Evolutionary conservation across 768 basidiomycete species (phyloP), one percentile per base, ranked within the genome.

Genomic region (Pulveroboletus sp.): DNA sequence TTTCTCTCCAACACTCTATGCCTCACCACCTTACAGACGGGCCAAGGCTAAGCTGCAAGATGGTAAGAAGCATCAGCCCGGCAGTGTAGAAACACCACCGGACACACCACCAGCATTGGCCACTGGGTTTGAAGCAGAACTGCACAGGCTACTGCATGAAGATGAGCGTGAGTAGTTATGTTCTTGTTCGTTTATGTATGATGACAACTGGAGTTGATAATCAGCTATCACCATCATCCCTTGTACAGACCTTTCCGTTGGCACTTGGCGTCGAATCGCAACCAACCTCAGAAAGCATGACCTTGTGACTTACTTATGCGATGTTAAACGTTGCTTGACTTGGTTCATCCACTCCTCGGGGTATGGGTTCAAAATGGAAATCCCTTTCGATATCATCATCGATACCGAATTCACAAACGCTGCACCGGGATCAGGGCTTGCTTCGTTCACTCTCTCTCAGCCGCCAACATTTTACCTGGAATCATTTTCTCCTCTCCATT

Each of bases 311-410:
- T 92, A 90, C 65, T 72, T 86, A 12, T 90, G 79, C 63, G 84
- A 90, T 20, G 52, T 64, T 35, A 85, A 79, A 56, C 80, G 76
- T 35, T 82, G 77, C 59, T 69, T 92, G 24, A 79, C 79, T 5
- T 92, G 90, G 90, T 92, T 84, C 65, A 84, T 92, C 47, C 79
- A 82, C 35, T 85, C 85, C 6, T 74, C 70, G 1, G 87, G 85
- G 19, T 77, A 77, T 53, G 80, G 85, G 17, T 91, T 90, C 75
- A 91, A 91, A 67, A 92, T 92, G 85, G 86, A 88, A 52, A 75
- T 91, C 16, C 80, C 87, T 5, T 89, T 86, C 67, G 73, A 80
- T 47, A 75, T 67, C 50, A 82, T 91, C 52, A 55, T 74, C 17
- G 72, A 81, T 25, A 76, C 81, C 5, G 75, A 79, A 43, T 83